Evolutionary conservation across 805 yeast species (phyloP), one percentile per base, ranked within the genome.

Genomic region (Starmerella gropengiesseri): DNA sequence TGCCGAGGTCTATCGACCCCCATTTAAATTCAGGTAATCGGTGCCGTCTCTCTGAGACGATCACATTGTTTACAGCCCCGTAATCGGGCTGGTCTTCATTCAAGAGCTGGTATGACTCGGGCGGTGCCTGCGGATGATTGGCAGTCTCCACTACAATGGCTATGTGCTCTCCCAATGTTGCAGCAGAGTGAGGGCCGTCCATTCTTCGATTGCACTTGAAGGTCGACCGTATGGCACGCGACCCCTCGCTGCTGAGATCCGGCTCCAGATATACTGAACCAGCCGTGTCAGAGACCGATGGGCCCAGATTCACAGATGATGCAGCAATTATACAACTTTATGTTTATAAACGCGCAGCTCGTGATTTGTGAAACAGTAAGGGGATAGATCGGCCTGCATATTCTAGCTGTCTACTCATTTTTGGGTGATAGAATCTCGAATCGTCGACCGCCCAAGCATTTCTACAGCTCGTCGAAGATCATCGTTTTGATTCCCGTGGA

Each of bases 401-500:
- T n/a, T n/a, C n/a, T n/a, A n/a, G n/a, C n/a, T n/a, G n/a, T n/a
- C n/a, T n/a, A n/a, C n/a, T n/a, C n/a, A n/a, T n/a, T n/a, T n/a
- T n/a, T n/a, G n/a, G n/a, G n/a, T 30, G 9, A 30, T 30, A 8
- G 13, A 30, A 30, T 13, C 17, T 30, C 13, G 12, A 23, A 23
- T 12, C 11, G 12, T 23, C 12, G 11, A 8, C 30, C 3, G 30
- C 30, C n/a, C 11, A 7, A 16, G 5, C 34, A 35, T 3, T 39
- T 8, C 32, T 47, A 34, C 16, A 34, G 46, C 14, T 47, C 43
- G 31, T 48, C 49, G 7, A 48, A 40, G 12, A 71, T 62, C 61
- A 71, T 58, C 9, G 71, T 73, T 56, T 71, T 71, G 57, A 70
- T 66, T 30, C 69, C 63, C 17, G 73, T 71, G 16, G 67, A 61